phyloP scores from a whole-genome alignment of 345 rosid species.

The Eucalyptus sp. region DNA sequence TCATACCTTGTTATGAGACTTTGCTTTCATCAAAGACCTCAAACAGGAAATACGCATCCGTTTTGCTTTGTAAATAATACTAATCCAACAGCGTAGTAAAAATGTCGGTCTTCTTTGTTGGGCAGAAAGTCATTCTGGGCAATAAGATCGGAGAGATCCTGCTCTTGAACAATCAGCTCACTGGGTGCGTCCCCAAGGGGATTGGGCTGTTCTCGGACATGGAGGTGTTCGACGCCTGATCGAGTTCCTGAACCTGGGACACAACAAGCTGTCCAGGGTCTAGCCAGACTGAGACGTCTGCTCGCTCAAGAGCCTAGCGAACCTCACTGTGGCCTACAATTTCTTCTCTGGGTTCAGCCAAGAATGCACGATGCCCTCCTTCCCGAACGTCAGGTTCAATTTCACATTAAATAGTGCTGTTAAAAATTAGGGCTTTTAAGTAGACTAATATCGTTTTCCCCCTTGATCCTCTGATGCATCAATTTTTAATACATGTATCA shows the following conservation, averaged over 20 bases:
- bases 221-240: slow-evolving; percentile 54
- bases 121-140: slow-evolving; percentile 10
- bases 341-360: slow-evolving; percentile 87
- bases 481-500: no score
- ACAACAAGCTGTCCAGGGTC: slow-evolving; percentile 61
- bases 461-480: not conserved
- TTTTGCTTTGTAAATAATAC: not conserved
- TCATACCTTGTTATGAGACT: not conserved
- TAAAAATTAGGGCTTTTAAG: no score
- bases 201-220: slow-evolving; percentile 59
- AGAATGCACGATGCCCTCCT: slow-evolving; percentile 39
- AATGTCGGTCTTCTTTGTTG: no score
- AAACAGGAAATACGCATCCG: not conserved
- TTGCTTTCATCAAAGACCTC: not conserved
- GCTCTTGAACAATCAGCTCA: slow-evolving; percentile 68
- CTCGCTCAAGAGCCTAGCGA: slow-evolving; percentile 43
- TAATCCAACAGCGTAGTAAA: no score
- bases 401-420: slow-evolving; percentile 36
- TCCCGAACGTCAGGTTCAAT: slow-evolving; percentile 55
- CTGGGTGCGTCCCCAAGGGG: slow-evolving; percentile 82
- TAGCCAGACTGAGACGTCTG: slow-evolving; percentile 59
- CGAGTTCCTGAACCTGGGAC: slow-evolving; percentile 61
- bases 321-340: slow-evolving; percentile 67
- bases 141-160: slow-evolving; percentile 56
- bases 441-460: no score